A percentile compares a stretch with the other conserved stretches of the same genome.
phyloP scores from a whole-genome alignment of 768 basidiomycete species.

The Calocybe gangraenosa region DNA sequence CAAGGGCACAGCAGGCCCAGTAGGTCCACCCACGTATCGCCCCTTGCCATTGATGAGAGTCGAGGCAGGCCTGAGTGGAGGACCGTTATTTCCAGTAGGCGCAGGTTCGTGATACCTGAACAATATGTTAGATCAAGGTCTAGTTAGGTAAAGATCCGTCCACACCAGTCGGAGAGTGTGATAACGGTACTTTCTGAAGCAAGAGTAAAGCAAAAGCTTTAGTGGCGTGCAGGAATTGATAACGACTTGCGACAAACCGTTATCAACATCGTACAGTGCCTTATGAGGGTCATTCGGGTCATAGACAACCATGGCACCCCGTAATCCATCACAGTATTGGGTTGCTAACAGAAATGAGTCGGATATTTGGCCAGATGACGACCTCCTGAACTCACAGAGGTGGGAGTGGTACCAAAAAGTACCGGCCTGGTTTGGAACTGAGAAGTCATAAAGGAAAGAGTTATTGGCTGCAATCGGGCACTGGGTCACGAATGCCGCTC shows the following conservation, averaged over 20 bases:
- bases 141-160: background rate
- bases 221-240: background rate
- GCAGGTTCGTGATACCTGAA: slow-evolving; percentile 17
- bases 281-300: slow-evolving; percentile 29
- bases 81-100: background rate
- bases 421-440: slow-evolving; percentile 17
- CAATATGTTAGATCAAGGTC: background rate
- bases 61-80: slow-evolving; percentile 8
- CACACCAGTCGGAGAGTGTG: slow-evolving; percentile 34
- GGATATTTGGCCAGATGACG: too few relatives aligned
- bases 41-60: slow-evolving; percentile 36
- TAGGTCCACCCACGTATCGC: slow-evolving; percentile 22
- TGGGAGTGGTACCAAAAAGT: slow-evolving; percentile 27
- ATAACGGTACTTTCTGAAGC: slow-evolving; percentile 36
- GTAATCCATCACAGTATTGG: slow-evolving; percentile 46
- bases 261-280: slow-evolving; percentile 22
- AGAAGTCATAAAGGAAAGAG: slow-evolving; percentile 35
- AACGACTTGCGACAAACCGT: slow-evolving; percentile 7
- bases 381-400: slow-evolving; percentile 15
- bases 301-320: slow-evolving; percentile 33
- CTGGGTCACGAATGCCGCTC: slow-evolving; percentile 32
- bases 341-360: slow-evolving; percentile 19
- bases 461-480: slow-evolving; percentile 34
- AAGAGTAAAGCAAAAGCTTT: background rate
- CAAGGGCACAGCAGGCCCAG: slow-evolving; percentile 19